Percentiles rank a stretch among this genome's conserved stretches.
These are phyloP conservation scores for Colletotrichum sp. DNA, from an alignment of 2,329 filamentous ascomycete species.

Conservation along the genomic window DNA sequence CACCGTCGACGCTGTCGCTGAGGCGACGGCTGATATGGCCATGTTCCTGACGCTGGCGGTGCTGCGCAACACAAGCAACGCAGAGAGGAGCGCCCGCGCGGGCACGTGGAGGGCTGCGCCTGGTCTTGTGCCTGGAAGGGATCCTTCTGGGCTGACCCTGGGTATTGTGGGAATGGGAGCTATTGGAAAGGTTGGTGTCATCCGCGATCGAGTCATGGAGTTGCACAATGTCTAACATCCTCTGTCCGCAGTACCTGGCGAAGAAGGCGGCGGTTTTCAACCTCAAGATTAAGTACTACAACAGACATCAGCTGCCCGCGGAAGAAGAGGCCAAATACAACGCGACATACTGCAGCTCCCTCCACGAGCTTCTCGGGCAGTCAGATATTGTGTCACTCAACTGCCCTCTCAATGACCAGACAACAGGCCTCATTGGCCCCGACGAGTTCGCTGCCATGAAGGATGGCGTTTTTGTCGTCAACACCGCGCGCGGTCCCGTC, in stretches of 20 bases:
- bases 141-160: slow-evolving; percentile 35
- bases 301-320: slow-evolving; percentile 37
- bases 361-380: slow-evolving; percentile 42
- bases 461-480: slow-evolving; percentile 50
- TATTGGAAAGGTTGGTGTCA: slow-evolving; percentile 43
- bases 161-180: slow-evolving; percentile 54
- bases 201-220: background rate
- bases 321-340: slow-evolving; percentile 38
- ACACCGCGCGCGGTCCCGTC: slow-evolving; percentile 55
- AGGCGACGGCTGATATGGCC: slow-evolving; percentile 58
- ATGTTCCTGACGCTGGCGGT: slow-evolving; percentile 36
- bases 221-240: background rate
- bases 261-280: slow-evolving; percentile 45
- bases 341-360: slow-evolving; percentile 38
- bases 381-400: slow-evolving; percentile 47
- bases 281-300: slow-evolving; percentile 49
- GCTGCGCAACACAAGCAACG: slow-evolving; percentile 48
- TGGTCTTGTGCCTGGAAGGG: slow-evolving; percentile 18
- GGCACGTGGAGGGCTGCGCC: slow-evolving; percentile 41
- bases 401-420: slow-evolving; percentile 45
- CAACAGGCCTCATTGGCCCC: slow-evolving; percentile 41
- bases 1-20: slow-evolving; percentile 54
- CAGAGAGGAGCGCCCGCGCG: slow-evolving; percentile 38
- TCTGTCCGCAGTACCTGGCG: slow-evolving; percentile 34
- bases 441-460: slow-evolving; percentile 52